phyloP scores from a whole-genome alignment of 306 rosid species.

The Sphenostylis stenocarpa region DNA sequence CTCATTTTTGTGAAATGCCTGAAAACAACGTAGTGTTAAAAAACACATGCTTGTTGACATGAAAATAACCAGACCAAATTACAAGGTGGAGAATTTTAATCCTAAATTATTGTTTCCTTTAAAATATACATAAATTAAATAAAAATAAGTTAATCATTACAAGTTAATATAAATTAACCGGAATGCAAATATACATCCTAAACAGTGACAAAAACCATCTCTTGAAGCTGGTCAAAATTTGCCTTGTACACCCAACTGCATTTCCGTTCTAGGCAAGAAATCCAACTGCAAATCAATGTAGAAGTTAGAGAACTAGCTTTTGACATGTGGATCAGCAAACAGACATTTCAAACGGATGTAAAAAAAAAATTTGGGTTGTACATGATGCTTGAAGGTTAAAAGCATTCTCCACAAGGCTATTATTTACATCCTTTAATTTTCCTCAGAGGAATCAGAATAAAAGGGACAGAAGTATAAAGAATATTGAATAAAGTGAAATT shows the following conservation, averaged over 20 bases:
- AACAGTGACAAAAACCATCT: not conserved
- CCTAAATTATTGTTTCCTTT: not conserved
- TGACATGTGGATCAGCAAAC: not conserved
- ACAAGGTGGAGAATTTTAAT: not conserved
- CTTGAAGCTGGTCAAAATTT: conserved; percentile 7
- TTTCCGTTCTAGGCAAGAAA: conserved; percentile 21
- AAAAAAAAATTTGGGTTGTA: not conserved
- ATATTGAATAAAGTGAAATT: conserved; percentile 11
- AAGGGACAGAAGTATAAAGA: not conserved
- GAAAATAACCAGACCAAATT: not conserved
- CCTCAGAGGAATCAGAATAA: not conserved
- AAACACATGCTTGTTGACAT: not conserved
- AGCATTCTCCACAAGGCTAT: not conserved
- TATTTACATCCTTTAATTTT: not conserved
- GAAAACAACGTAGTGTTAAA: not conserved
- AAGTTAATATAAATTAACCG: not conserved
- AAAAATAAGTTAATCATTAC: not conserved
- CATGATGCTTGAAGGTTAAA: not conserved
- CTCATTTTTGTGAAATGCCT: not conserved
- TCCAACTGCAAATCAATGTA: conserved; percentile 26
- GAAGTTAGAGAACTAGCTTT: not conserved
- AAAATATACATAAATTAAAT: not conserved
- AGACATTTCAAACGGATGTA: not conserved
- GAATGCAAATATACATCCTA: not conserved
- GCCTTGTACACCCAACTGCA: conserved; percentile 28